Conservation (phyloP, 2,329 filamentous ascomycete genomes). For the Stemphylium lycopersici region DNA sequence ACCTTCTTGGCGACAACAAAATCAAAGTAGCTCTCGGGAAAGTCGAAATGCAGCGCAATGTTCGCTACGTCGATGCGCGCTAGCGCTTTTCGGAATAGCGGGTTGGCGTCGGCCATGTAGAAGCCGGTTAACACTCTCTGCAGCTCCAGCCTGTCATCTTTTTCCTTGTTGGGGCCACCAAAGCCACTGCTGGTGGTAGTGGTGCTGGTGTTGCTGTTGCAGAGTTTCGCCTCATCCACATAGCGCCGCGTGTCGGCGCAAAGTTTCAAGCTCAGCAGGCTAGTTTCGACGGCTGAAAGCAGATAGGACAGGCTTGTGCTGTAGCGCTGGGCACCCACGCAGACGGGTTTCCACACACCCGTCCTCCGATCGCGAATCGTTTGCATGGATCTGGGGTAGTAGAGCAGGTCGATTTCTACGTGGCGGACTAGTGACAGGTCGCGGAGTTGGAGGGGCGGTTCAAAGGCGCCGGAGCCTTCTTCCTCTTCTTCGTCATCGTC, state of each 20-base stretch:
- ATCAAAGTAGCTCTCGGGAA: conserved; percentile 38
- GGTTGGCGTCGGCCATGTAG: conserved; percentile 28
- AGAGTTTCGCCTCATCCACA: neutral
- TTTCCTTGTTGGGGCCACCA: neutral
- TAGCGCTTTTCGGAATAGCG: conserved; percentile 25
- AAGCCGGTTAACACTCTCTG: conserved; percentile 32
- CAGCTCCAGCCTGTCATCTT: conserved; percentile 19
- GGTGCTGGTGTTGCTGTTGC: neutral
- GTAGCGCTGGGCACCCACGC: conserved; percentile 29
- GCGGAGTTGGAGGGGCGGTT: conserved; percentile 33
- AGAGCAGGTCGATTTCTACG: conserved; percentile 37
- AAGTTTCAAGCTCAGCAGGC: conserved; percentile 18
- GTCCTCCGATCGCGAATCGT: conserved; percentile 4
- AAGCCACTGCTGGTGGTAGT: neutral
- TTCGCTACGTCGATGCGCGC: conserved; percentile 15
- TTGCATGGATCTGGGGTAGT: conserved; percentile 22
- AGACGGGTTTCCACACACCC: conserved; percentile 25
- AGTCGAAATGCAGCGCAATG: conserved; percentile 34
- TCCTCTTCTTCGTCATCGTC: conserved; percentile 13
- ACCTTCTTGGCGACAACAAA: conserved; percentile 17
- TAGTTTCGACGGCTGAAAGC: conserved; percentile 14
- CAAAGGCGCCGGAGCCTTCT: conserved; percentile 26
- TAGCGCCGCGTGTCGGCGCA: conserved; percentile 25
- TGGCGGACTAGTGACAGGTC: conserved; percentile 32
- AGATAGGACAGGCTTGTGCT: conserved; percentile 25